Evolutionary conservation across 2,329 filamentous ascomycete species (phyloP).

Genomic region (Stagonosporopsis vannaccii): DNA sequence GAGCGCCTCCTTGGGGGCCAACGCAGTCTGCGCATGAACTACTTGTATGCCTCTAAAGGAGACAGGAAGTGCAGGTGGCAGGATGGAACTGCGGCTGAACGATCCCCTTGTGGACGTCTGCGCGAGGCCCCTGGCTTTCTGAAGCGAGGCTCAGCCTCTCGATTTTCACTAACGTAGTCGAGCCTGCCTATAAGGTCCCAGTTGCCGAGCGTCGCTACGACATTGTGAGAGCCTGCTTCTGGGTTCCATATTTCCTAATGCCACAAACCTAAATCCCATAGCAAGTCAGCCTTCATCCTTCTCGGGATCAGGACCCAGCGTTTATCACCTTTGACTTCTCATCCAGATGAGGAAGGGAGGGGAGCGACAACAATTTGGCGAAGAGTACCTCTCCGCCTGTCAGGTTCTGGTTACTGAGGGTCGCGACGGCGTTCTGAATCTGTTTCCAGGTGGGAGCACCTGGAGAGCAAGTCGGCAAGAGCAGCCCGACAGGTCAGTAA

Average conservation of each 20-base stretch:
- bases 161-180: constrained; percentile 98
- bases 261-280: constrained; percentile 98
- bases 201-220: constrained; percentile 97
- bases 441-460: no score
- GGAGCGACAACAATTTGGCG: constrained; percentile 98
- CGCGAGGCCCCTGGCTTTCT: constrained; percentile 69
- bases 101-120: constrained; percentile 59
- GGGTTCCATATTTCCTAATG: constrained; percentile 99
- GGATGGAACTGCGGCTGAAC: no score
- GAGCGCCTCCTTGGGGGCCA: constrained; percentile 65
- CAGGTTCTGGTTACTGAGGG: no score
- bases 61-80: no score
- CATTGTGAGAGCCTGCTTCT: constrained; percentile 97
- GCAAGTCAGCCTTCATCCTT: constrained; percentile 99
- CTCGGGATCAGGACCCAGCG: constrained; percentile 75
- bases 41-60: no score
- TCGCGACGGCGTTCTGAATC: no score
- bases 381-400: constrained; percentile 98
- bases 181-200: constrained; percentile 98
- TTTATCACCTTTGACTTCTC: constrained; percentile 99
- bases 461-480: background rate
- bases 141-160: constrained; percentile 97
- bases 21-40: constrained; percentile 51
- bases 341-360: no score
- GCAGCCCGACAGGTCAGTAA: background rate